phyloP scores from a whole-genome alignment of 2,329 filamentous ascomycete genomes.

The Xylariaceae sp. region DNA sequence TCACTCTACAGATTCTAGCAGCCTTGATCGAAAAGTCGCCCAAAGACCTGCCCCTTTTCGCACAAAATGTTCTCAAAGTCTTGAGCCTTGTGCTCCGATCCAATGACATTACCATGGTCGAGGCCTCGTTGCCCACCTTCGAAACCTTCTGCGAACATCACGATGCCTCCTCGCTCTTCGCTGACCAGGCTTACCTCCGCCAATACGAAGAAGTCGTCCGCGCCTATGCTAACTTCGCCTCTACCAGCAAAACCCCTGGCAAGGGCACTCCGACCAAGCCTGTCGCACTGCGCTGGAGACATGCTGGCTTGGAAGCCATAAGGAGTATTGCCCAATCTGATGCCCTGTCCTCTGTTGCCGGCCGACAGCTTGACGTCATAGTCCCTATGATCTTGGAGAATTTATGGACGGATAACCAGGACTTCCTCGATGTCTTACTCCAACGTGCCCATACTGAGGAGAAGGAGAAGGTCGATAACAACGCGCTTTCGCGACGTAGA shows the following conservation, averaged over 20 bases:
- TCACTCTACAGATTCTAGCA: slow-evolving; percentile 87
- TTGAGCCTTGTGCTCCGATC: slow-evolving; percentile 79
- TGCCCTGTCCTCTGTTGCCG: slow-evolving; percentile 68
- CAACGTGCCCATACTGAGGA: slow-evolving; percentile 65
- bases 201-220: slow-evolving; percentile 80
- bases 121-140: slow-evolving; percentile 83
- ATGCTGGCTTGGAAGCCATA: slow-evolving; percentile 70
- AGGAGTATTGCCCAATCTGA: slow-evolving; percentile 78
- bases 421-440: slow-evolving; percentile 65
- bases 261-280: slow-evolving; percentile 62
- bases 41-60: slow-evolving; percentile 85
- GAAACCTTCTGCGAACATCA: slow-evolving; percentile 85
- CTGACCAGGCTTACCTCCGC: slow-evolving; percentile 75
- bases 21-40: slow-evolving; percentile 91
- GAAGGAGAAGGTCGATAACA: slow-evolving; percentile 65
- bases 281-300: slow-evolving; percentile 73
- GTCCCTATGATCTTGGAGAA: slow-evolving; percentile 86
- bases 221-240: slow-evolving; percentile 76
- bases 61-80: slow-evolving; percentile 77
- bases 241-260: slow-evolving; percentile 49
- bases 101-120: slow-evolving; percentile 86
- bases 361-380: slow-evolving; percentile 71
- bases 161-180: slow-evolving; percentile 78
- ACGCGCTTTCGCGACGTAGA: slow-evolving; percentile 60
- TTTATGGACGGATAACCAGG: slow-evolving; percentile 69